Evolutionary conservation across 306 rosid genomes (phyloP), one percentile per base, ranked within the genome.

Genomic region (Carpinus viminea): DNA sequence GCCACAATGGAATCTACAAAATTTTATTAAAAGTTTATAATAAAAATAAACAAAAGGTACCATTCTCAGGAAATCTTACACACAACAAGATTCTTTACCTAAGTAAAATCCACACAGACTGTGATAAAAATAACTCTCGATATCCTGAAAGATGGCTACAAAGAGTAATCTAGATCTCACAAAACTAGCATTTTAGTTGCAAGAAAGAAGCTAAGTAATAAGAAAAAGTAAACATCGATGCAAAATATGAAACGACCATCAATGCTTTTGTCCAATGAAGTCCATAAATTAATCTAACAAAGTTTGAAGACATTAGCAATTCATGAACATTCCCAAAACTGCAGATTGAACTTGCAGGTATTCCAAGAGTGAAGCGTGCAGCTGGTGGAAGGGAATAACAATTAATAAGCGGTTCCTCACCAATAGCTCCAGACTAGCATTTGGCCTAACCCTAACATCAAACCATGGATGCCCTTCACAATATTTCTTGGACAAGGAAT

Each of bases 1-100:
- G 84, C 98, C 98, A 91, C 28, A 94, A 85, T 26, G 97, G 92
- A 66, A 89, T 86, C 97, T 94, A 72, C 24, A 80, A 79, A 61
- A 75, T 61, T 78, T 56, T 34, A 51, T 59, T 8, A 12, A 76
- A 80, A 74, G n/a, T 45, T 60, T 48, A 68, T 18, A 62, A 84
- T n/a, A 18, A 7, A 10, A n/a, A 59, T 59, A 36, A 21, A 59
- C 12, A 11, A 24, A 59, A 59, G 9, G 36, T 24, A 24, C 65
- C 65, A 21, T 21, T 59, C 24, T 21, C 2, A 12, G 65, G 31
- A 26, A 59, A 59, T 24, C 34, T 59, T 24, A 21, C 34, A 0
- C 17, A 59, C 36, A 59, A 21, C 65, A 59, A 8, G 36, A 59
- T 24, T 59, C 47, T 31, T 31, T 0, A 18, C 36, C 18, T 11